These are phyloP conservation scores for Solanum pimpinellifolium DNA, from an alignment of 257 asterid species.

Conservation along the genomic window DNA sequence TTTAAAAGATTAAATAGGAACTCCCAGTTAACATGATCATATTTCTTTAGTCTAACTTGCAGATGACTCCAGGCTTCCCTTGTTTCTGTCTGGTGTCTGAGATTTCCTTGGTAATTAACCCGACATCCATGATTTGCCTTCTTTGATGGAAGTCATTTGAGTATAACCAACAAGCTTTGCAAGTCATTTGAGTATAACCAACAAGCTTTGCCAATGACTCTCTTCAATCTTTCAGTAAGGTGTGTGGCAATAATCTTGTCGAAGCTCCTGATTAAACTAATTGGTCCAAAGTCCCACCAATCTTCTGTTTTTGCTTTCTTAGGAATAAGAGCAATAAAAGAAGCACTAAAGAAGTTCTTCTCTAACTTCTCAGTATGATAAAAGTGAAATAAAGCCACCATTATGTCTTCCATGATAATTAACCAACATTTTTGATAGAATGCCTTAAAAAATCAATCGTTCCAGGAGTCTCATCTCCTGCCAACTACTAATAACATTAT, in stretches of 20 bases:
- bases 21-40: not conserved
- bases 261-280: not conserved
- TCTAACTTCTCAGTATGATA: not conserved
- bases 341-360: not conserved
- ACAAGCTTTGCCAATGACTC: not conserved
- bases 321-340: not conserved
- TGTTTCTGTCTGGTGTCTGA: not conserved
- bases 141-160: not conserved
- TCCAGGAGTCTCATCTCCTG: not conserved
- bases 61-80: not conserved
- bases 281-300: not conserved
- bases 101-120: not conserved
- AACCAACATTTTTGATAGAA: not conserved
- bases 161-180: not conserved
- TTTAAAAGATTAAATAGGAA: not conserved
- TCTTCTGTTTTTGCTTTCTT: not conserved
- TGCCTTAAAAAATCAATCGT: not conserved
- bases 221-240: not conserved
- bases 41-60: not conserved
- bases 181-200: not conserved
- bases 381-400: not conserved
- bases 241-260: not conserved
- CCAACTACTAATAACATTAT: not conserved
- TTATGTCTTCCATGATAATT: not conserved
- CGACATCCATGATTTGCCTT: not conserved